A percentile compares a stretch with the other conserved stretches of the same genome.
Evolutionary conservation across 116 monocot genomes (phyloP).

Genomic region (Zostera marina): DNA sequence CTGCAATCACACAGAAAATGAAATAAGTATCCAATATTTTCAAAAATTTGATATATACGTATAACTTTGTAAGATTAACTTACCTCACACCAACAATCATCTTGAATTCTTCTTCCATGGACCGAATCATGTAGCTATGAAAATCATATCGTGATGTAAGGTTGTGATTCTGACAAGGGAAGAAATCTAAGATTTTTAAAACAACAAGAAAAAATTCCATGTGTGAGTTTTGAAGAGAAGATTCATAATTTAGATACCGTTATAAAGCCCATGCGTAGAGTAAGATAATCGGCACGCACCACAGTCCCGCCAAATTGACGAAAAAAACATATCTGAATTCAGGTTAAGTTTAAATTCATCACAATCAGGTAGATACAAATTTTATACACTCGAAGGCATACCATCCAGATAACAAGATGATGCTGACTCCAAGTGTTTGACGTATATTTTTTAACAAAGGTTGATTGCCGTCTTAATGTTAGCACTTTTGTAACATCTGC

Average conservation of each 20-base stretch:
- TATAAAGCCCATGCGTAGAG: constrained; percentile 85
- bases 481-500: constrained; percentile 59
- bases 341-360: neutral
- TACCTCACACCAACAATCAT: constrained; percentile 96
- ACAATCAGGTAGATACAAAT: neutral
- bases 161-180: constrained; percentile 63
- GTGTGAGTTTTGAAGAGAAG: too few species aligned
- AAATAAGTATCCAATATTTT: neutral
- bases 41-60: too few species aligned
- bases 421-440: constrained; percentile 45
- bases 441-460: constrained; percentile 46
- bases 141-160: constrained; percentile 72
- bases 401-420: constrained; percentile 66
- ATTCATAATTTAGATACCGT: constrained; percentile 25
- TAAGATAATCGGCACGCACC: constrained; percentile 88
- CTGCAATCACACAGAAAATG: constrained; percentile 20
- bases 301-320: constrained; percentile 89
- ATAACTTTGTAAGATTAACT: constrained; percentile 2
- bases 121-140: constrained; percentile 96
- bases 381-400: constrained; percentile 13
- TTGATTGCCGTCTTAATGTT: constrained; percentile 68
- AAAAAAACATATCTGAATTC: constrained; percentile 73
- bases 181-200: neutral
- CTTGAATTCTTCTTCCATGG: constrained; percentile 95
- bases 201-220: too few species aligned